Evolutionary conservation across 495 filamentous ascomycete species (phyloP), one percentile per base, ranked within the genome.

Genomic region (Xylaria nigripes): DNA sequence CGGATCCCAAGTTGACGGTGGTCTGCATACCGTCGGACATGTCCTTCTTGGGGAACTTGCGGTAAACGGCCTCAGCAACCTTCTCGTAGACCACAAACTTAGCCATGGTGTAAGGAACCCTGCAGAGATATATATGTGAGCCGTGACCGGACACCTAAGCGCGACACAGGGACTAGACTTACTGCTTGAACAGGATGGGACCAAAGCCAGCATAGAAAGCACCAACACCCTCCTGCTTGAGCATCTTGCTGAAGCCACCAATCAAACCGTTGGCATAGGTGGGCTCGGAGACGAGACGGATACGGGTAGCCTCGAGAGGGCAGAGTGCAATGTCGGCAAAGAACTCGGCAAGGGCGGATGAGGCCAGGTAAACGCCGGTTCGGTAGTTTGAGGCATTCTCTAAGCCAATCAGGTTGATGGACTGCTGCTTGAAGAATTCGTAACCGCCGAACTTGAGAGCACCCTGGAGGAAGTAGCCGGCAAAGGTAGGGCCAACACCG

Each of bases 1-100:
- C 93, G 65, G 86, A 86, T 57, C 92, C 91, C 54, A 98, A 81
- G 82, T 98, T 98, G 78, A 91, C 82, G 69, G 71, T 76, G 59
- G 93, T 98, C 79, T 96, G 89, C 58, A 76, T 70, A 62, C 76
- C 78, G 64, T 84, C 76, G 64, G 87, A 86, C 68, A 87, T 70
- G 48, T 74, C 75, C 62, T 81, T 73, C 81, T 96, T 96, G 81
- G 92, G 86, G 63, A 85, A 80, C 50, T 65, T 51, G 59, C 69
- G 58, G 82, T 82, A 96, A 78, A 89, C 65, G 45, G 77, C 56
- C 79, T 98, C 94, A 63, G 85, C 74, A 67, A 89, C 88, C 83
- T 96, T 96, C 81, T 98, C 93, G 84, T 86, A 96, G 62, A 96
- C 93, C 73, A 96, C 93, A 82, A 98, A 98, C 81, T 98, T 98